Base-by-base conservation (phyloP, 257 asterid species). In the Solanum corneliomulleri region DNA sequence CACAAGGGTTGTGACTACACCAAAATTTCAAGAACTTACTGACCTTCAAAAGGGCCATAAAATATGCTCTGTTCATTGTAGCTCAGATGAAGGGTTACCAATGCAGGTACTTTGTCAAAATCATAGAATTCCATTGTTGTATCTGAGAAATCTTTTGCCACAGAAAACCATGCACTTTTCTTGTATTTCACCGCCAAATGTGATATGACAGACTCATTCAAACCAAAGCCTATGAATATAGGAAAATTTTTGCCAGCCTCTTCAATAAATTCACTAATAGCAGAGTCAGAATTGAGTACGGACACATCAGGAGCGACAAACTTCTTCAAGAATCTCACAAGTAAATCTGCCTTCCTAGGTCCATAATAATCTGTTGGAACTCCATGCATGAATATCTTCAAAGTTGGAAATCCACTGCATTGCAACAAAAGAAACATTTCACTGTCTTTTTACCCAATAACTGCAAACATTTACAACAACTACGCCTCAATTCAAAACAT, bases 11-110 rank as follows among this genome's bases (percentile, higher is more conserved):
- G 84, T 47, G 41, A 47, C 3, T 78, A 27, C 84, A 80, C n/a
- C 42, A 29, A 80, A 27, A 16, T 16, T 45, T 80, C 42, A 27
- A 16, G 42, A 80, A 47, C 68, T 8, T 27, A 80, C 84, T 47
- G 9, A 95, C 99, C 99, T 97, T 95, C 99, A 90, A 93, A 95
- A 47, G 99, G 99, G 69, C 99, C 99, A 90, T 95, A 94, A 88
- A 94, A 97, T 39, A 93, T 91, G 94, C 92, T 94, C 89, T 93
- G 92, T 88, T 97, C 99, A 39, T 91, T 87, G 86, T 93, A 94
- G 89, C 85, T 92, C 33, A 94, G 98, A 88, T 93, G 93, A 91
- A 93, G 92, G 21, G 97, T 94, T 87, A 89, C 93, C 91, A 97
- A 72, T 85, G 99, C 98, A 89, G 98, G 99, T 47, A 88, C 96